Evolutionary conservation across 768 basidiomycete genomes (phyloP).

Genomic region (Calocybe gangraenosa): DNA sequence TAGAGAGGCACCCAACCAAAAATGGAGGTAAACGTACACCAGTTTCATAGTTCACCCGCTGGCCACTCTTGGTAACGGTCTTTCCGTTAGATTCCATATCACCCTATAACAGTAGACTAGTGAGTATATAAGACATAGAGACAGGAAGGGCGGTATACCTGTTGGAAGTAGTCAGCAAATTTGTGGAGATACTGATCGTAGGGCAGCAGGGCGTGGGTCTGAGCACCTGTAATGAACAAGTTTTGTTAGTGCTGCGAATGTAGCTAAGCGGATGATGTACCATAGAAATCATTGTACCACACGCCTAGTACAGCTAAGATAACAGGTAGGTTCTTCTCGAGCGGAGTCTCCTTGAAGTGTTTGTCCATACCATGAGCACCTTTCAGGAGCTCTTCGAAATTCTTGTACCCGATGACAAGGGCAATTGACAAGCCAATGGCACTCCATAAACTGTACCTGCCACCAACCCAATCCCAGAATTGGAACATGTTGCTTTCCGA

Average conservation of each 20-base stretch:
- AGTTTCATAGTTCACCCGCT: constrained; percentile 93
- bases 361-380: constrained; percentile 98
- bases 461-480: constrained; percentile 99
- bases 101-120: constrained; percentile 40
- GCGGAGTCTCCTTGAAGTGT: constrained; percentile 86
- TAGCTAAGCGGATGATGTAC: constrained; percentile 21
- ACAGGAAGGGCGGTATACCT: constrained; percentile 32
- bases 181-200: constrained; percentile 99
- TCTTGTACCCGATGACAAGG: constrained; percentile 88
- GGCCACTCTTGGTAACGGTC: constrained; percentile 89
- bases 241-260: too few species aligned
- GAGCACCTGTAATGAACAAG: constrained; percentile 61
- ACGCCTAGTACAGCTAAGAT: constrained; percentile 85
- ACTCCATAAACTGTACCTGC: constrained; percentile 97
- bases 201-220: constrained; percentile 92
- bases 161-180: constrained; percentile 99
- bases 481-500: constrained; percentile 93
- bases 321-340: constrained; percentile 91
- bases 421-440: constrained; percentile 97
- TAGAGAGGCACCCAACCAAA: background rate
- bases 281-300: constrained; percentile 99
- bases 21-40: constrained; percentile 55
- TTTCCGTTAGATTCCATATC: constrained; percentile 99
- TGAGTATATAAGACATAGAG: background rate
- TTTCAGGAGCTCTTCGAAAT: constrained; percentile 84